Evolutionary conservation across 106 monocot genomes (phyloP).

Genomic region (Apostasia ramifera): DNA sequence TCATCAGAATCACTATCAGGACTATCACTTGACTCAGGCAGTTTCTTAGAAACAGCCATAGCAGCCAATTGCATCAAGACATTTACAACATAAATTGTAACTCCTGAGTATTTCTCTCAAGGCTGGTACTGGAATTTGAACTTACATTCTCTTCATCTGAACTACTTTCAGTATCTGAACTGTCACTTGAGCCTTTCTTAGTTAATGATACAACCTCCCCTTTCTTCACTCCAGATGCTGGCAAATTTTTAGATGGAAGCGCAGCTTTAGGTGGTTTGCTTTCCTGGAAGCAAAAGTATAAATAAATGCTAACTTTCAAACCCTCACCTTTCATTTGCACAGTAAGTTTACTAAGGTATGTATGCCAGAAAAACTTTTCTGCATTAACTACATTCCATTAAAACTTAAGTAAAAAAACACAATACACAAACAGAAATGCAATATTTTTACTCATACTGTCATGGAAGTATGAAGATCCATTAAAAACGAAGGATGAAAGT

Average conservation of each 20-base stretch:
- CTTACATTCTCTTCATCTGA: slow-evolving; percentile 37
- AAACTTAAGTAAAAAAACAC: too few relatives aligned
- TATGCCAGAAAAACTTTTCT: too few relatives aligned
- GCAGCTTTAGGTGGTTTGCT: slow-evolving; percentile 3
- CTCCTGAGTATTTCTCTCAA: background rate
- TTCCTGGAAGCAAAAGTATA: background rate
- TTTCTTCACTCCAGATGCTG: slow-evolving; percentile 18
- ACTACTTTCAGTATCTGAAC: slow-evolving; percentile 43
- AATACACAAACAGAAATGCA: too few relatives aligned
- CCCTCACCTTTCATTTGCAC: too few relatives aligned
- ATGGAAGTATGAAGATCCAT: too few relatives aligned
- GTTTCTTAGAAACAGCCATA: slow-evolving; percentile 11
- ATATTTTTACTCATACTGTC: too few relatives aligned
- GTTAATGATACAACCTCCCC: slow-evolving; percentile 10
- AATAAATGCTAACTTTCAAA: background rate
- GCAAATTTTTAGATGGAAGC: slow-evolving; percentile 11
- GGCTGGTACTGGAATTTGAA: background rate
- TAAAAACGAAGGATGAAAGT: too few relatives aligned
- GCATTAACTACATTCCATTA: too few relatives aligned
- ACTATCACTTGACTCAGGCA: slow-evolving; percentile 18
- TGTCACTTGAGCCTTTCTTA: slow-evolving; percentile 30
- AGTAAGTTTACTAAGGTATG: too few relatives aligned
- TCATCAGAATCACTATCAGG: slow-evolving; percentile 25
- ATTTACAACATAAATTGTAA: background rate
- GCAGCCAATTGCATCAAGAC: background rate